Evolutionary conservation across 192 early-diverging fungal species (phyloP).

Genomic region (Chytriomyces confervae): DNA sequence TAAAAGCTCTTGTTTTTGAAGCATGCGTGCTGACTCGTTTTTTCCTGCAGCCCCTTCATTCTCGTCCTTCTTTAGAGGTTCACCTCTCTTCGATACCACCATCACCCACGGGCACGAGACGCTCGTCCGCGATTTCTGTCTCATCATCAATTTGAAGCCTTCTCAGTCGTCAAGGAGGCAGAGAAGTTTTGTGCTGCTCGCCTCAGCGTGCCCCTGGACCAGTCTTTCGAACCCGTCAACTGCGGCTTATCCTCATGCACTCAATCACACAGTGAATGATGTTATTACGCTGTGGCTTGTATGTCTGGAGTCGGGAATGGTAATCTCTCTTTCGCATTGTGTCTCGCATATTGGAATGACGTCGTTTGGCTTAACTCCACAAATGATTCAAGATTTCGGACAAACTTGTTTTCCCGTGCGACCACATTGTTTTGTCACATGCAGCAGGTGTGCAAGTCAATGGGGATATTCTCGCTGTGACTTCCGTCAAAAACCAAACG

Average conservation of each 20-base stretch:
- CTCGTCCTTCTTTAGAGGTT: no score
- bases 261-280: slow-evolving; percentile 58
- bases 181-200: neutral
- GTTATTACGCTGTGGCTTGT: slow-evolving; percentile 72
- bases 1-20: no score
- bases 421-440: slow-evolving; percentile 68
- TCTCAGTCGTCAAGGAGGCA: neutral
- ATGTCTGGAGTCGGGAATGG: slow-evolving; percentile 63
- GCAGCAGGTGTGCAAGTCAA: slow-evolving; percentile 74
- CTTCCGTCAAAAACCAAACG: slow-evolving; percentile 73
- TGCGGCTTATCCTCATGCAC: slow-evolving; percentile 53
- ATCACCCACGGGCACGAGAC: slow-evolving; percentile 49
- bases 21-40: no score
- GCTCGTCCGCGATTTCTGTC: slow-evolving; percentile 69
- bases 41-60: no score
- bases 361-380: slow-evolving; percentile 18
- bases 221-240: neutral
- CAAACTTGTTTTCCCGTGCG: slow-evolving; percentile 57
- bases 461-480: slow-evolving; percentile 65
- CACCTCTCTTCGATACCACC: slow-evolving; percentile 41
- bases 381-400: slow-evolving; percentile 56
- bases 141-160: slow-evolving; percentile 55
- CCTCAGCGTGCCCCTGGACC: neutral
- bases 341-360: neutral
- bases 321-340: slow-evolving; percentile 22